These are phyloP conservation scores for Leptographium wingfieldii DNA, from an alignment of 2,329 filamentous ascomycete species.

Conservation along the genomic window DNA sequence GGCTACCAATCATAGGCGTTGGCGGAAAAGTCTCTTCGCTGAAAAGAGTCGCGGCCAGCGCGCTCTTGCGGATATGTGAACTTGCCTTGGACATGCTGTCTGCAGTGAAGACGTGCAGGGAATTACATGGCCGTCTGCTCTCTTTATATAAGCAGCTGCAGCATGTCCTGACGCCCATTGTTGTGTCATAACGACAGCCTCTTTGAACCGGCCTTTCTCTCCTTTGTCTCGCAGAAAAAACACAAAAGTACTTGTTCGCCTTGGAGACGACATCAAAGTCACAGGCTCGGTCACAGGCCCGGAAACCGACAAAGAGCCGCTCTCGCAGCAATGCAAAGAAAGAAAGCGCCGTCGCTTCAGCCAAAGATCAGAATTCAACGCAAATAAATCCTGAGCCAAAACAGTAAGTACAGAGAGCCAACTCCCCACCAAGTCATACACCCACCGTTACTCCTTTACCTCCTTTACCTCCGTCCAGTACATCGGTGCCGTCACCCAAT, in stretches of 20 bases:
- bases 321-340: background rate
- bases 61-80: background rate
- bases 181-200: too few species aligned
- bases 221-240: too few species aligned
- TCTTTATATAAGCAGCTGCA: too few species aligned
- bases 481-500: constrained; percentile 12
- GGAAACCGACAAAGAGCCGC: too few species aligned
- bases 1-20: background rate
- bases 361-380: background rate
- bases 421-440: background rate
- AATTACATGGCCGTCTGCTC: too few species aligned
- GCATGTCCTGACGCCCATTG: too few species aligned
- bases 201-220: too few species aligned
- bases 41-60: background rate
- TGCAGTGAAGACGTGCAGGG: too few species aligned
- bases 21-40: background rate
- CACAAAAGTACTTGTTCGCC: too few species aligned
- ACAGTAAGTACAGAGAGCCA: background rate
- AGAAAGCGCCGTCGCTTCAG: too few species aligned
- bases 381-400: background rate
- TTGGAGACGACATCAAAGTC: too few species aligned
- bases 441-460: background rate
- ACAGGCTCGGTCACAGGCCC: too few species aligned
- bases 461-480: constrained; percentile 10
- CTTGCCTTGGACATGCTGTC: background rate